Conservation (phyloP, 2,329 filamentous ascomycete genomes). For the Rugonectria rugulosa region DNA sequence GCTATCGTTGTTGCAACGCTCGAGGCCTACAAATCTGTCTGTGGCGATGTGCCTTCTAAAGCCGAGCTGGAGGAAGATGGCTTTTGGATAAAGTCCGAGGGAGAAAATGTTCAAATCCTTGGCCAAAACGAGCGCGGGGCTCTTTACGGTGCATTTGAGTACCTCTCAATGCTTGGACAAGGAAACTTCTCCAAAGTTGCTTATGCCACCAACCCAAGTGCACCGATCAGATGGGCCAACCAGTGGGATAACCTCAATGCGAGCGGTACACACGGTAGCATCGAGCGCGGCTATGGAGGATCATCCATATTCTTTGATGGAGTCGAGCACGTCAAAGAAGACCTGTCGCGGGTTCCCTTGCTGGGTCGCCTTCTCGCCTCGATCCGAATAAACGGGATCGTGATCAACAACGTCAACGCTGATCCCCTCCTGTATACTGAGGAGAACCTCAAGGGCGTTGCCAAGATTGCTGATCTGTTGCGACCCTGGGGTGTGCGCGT, state of each 20-base stretch:
- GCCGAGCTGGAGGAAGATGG: conserved; percentile 61
- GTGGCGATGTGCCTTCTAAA: conserved; percentile 3
- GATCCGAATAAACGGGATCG: conserved; percentile 69
- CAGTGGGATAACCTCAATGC: conserved; percentile 77
- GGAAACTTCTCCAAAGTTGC: conserved; percentile 55
- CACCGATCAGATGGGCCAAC: conserved; percentile 73
- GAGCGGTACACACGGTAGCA: conserved; percentile 53
- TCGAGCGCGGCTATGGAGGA: conserved; percentile 74
- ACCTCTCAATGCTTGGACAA: conserved; percentile 70
- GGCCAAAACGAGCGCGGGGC: conserved; percentile 72
- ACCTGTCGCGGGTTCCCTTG: conserved; percentile 65
- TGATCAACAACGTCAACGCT: conserved; percentile 78
- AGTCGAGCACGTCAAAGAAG: conserved; percentile 59
- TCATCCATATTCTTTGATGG: conserved; percentile 71
- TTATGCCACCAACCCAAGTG: conserved; percentile 62
- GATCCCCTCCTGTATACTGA: conserved; percentile 63
- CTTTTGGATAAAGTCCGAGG: conserved; percentile 63
- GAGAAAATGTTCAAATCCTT: conserved; percentile 61
- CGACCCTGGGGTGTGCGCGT: conserved; percentile 72
- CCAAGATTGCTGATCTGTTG: conserved; percentile 68
- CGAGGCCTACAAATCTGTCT: conserved; percentile 19
- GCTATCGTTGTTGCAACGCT: conserved; percentile 24
- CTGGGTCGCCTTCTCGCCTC: conserved; percentile 74
- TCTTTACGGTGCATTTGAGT: conserved; percentile 74
- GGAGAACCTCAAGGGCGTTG: conserved; percentile 66